Percentiles rank a stretch among this genome's conserved stretches.
These are phyloP conservation scores for Sextonia rubra DNA, from an alignment of 164 flowering plant species.

Conservation along the genomic window DNA sequence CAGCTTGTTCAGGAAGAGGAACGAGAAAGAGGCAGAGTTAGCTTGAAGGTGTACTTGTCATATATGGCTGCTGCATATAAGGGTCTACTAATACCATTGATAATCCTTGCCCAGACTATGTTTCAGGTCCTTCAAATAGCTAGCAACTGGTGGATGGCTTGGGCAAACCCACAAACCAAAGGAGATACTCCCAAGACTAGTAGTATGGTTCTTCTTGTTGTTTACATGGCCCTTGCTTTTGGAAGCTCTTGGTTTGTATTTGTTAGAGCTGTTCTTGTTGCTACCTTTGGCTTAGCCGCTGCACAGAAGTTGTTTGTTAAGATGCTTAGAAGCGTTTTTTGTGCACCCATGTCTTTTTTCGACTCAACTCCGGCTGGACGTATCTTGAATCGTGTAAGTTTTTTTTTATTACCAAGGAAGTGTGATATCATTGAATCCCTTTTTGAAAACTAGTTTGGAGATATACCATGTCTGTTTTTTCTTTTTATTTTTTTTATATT, in stretches of 20 bases:
- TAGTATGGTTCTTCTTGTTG: constrained; percentile 65
- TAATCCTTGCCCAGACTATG: constrained; percentile 68
- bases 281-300: constrained; percentile 93
- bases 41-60: constrained; percentile 87
- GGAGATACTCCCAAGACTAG: constrained; percentile 72
- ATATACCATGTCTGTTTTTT: neutral
- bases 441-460: constrained; percentile 1
- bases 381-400: constrained; percentile 90
- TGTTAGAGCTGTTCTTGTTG: constrained; percentile 90
- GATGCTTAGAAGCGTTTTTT: constrained; percentile 80
- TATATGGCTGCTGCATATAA: constrained; percentile 97
- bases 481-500: too few relatives aligned
- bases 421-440: constrained; percentile 1
- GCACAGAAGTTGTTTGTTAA: constrained; percentile 84
- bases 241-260: constrained; percentile 95
- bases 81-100: constrained; percentile 78
- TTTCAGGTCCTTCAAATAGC: constrained; percentile 97
- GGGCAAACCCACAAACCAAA: constrained; percentile 96
- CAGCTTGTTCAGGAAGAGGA: constrained; percentile 99
- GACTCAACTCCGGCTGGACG: constrained; percentile 98
- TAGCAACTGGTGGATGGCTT: constrained; percentile 99
- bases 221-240: constrained; percentile 95
- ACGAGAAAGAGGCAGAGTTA: constrained; percentile 83
- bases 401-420: constrained; percentile 6
- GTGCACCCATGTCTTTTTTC: constrained; percentile 97